These are phyloP conservation scores for Backusella macrospora DNA, from an alignment of 192 early-diverging fungal genomes.

Conservation along the genomic window DNA sequence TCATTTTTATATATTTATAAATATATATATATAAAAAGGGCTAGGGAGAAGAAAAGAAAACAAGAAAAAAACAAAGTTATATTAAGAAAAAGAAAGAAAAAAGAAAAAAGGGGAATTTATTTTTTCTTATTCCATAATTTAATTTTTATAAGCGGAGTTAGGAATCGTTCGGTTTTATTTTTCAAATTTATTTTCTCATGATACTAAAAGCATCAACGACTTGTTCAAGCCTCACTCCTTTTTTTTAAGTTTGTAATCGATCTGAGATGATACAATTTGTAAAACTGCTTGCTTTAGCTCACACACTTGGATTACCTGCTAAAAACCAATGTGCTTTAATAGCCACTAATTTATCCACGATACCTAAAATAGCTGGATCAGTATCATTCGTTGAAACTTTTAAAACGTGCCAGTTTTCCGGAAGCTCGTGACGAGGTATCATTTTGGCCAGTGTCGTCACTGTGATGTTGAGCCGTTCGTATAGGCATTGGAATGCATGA, in stretches of 20 bases:
- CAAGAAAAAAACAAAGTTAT: background rate
- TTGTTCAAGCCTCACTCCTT: background rate
- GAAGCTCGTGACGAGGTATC: conserved; percentile 27
- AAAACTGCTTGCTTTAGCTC: conserved; percentile 34
- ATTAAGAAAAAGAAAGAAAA: background rate
- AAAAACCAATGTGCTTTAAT: conserved; percentile 39
- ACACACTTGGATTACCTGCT: conserved; percentile 24
- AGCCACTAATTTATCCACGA: conserved; percentile 42
- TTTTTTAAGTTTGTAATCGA: conserved; percentile 16
- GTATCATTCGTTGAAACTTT: conserved; percentile 19
- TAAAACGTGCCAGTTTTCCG: conserved; percentile 35
- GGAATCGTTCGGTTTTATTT: background rate
- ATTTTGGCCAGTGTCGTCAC: conserved; percentile 24
- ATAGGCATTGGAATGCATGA: conserved; percentile 31
- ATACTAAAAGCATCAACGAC: conserved; percentile 6
- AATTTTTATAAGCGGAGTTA: conserved; percentile 3
- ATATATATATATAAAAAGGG: background rate
- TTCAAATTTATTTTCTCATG: conserved; percentile 14
- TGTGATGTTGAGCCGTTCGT: conserved; percentile 35
- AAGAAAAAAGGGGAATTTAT: background rate
- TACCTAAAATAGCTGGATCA: conserved; percentile 35
- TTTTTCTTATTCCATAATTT: background rate
- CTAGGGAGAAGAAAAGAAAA: background rate
- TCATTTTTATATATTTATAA: background rate
- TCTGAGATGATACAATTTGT: conserved; percentile 36